phyloP scores from a whole-genome alignment of 495 filamentous ascomycete species.

The Trypethelium eluteriae region DNA sequence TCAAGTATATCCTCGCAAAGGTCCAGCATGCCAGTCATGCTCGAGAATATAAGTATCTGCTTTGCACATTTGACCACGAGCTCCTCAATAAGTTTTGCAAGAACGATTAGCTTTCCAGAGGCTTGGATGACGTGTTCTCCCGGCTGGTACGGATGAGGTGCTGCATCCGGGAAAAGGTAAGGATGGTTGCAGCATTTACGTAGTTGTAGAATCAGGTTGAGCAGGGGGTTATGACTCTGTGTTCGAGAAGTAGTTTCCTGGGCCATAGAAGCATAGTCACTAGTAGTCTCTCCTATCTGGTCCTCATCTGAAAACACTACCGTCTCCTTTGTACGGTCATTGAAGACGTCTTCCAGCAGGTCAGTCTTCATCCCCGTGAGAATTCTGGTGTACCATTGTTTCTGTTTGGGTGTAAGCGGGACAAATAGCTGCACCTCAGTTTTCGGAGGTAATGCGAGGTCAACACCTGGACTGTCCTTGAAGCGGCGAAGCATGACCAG shows the following conservation, averaged over 20 bases:
- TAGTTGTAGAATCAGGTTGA: slow-evolving; percentile 60
- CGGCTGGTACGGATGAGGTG: slow-evolving; percentile 44
- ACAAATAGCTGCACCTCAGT: slow-evolving; percentile 54
- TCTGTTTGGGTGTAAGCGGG: slow-evolving; percentile 54
- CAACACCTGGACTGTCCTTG: slow-evolving; percentile 53
- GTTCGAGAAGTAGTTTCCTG: slow-evolving; percentile 25
- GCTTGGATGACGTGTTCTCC: slow-evolving; percentile 49
- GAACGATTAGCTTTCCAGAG: slow-evolving; percentile 58
- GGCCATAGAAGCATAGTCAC: slow-evolving; percentile 35
- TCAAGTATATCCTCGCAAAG: slow-evolving; percentile 52
- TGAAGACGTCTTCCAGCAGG: slow-evolving; percentile 49
- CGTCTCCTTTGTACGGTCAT: slow-evolving; percentile 42
- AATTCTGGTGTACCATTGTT: slow-evolving; percentile 53
- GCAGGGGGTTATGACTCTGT: slow-evolving; percentile 27
- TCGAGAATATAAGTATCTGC: slow-evolving; percentile 58
- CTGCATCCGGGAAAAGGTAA: slow-evolving; percentile 47
- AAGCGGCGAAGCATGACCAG: slow-evolving; percentile 57
- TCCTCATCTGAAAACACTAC: slow-evolving; percentile 17
- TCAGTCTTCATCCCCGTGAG: slow-evolving; percentile 50
- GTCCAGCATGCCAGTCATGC: slow-evolving; percentile 53
- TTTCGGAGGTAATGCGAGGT: slow-evolving; percentile 53
- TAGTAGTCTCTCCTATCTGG: slow-evolving; percentile 25
- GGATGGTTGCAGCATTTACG: slow-evolving; percentile 60
- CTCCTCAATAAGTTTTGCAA: slow-evolving; percentile 53
- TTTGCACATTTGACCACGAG: slow-evolving; percentile 49